Evolutionary conservation across 495 filamentous ascomycete genomes (phyloP).

Genomic region (Podospora anserina): DNA sequence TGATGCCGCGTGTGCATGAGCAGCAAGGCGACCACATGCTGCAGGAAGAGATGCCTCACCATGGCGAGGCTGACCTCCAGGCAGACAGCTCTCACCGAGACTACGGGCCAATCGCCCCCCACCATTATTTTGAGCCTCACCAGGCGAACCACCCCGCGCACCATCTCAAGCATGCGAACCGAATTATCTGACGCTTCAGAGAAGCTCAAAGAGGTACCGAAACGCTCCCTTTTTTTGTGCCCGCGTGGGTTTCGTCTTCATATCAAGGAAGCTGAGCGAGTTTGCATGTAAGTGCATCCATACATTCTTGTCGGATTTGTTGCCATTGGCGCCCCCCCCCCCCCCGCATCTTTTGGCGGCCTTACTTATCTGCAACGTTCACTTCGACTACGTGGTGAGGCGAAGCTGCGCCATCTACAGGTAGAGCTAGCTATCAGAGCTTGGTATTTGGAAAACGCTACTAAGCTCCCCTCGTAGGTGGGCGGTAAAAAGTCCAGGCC

Average conservation of each 20-base stretch:
- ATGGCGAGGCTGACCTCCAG: constrained; percentile 21
- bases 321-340: not conserved
- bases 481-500: not conserved
- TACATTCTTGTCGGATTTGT: not conserved
- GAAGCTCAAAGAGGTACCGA: not conserved
- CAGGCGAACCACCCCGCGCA: constrained; percentile 24
- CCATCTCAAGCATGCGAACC: constrained; percentile 10
- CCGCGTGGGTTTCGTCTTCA: not conserved
- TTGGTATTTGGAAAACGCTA: not conserved
- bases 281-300: not conserved
- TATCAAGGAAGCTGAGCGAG: not conserved
- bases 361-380: not conserved
- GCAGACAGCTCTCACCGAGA: constrained; percentile 29
- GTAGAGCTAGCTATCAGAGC: not conserved
- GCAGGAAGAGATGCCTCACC: constrained; percentile 16
- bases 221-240: not conserved
- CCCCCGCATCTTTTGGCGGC: not conserved
- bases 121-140: constrained; percentile 16
- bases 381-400: not conserved
- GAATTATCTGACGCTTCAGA: not conserved
- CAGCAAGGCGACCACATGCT: constrained; percentile 25
- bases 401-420: not conserved
- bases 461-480: not conserved
- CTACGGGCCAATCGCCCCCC: constrained; percentile 19
- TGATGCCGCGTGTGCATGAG: constrained; percentile 17